Conservation (phyloP, 768 basidiomycete genomes). For the Collybia sp. region DNA sequence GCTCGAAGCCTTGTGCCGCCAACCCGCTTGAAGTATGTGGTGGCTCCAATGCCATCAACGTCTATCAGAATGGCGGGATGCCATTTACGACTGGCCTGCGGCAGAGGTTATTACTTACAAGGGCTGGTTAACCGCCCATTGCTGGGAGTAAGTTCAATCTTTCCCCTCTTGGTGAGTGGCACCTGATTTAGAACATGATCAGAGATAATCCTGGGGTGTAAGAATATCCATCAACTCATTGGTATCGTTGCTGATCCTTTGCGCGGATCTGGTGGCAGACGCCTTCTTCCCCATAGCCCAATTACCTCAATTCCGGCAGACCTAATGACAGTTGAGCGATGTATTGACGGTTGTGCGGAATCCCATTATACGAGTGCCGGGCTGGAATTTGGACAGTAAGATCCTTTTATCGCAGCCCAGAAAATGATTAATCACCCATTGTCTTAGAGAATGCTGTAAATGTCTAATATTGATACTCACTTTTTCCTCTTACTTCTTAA, state of each 20-base stretch:
- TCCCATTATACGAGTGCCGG: slow-evolving; percentile 11
- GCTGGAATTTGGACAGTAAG: slow-evolving; percentile 14
- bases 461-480: neutral
- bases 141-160: slow-evolving; percentile 7
- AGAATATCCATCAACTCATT: neutral
- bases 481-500: neutral
- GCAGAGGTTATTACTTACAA: slow-evolving; percentile 5
- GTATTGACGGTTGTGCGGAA: slow-evolving; percentile 12
- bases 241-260: neutral
- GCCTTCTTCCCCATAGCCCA: slow-evolving; percentile 9
- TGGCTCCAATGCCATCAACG: slow-evolving; percentile 12
- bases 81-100: slow-evolving; percentile 13
- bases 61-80: slow-evolving; percentile 12
- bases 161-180: too few relatives aligned
- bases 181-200: too few relatives aligned
- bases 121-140: slow-evolving; percentile 9
- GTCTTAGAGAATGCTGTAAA: slow-evolving; percentile 11
- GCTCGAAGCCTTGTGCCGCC: slow-evolving; percentile 11
- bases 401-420: neutral
- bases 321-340: slow-evolving; percentile 15
- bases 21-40: slow-evolving; percentile 14
- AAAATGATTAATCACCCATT: slow-evolving; percentile 1
- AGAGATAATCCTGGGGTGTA: slow-evolving; percentile 10
- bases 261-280: neutral
- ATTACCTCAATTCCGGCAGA: slow-evolving; percentile 8